Base-by-base conservation (phyloP, 805 yeast genomes). In the Candida yuanshanica region DNA sequence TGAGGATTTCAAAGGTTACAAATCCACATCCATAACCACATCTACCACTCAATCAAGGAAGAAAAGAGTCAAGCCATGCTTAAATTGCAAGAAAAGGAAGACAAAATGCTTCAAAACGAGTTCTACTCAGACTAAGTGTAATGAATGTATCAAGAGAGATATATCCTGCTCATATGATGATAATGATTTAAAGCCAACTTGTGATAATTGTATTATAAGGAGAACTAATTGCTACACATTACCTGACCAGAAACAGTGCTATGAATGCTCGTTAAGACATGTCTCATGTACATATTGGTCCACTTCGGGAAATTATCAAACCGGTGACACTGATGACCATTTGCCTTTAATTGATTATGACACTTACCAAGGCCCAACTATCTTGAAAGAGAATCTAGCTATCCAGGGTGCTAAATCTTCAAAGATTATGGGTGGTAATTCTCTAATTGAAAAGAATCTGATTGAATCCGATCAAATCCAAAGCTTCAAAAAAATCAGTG, bases 51-150 rank as follows among this genome's bases (percentile, higher is more conserved):
- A 26, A 33, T 21, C n/a, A 3, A 32, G 36, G n/a, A 16, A 38
- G 42, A 24, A 9, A 20, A 55, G 65, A 43, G 56, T 56, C 9
- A 56, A 64, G 21, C 70, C 70, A 5, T 66, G 70, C 41, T 55
- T 60, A 34, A 62, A 59, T 7, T 66, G 70, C 41, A 48, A 68
- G n/a, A 51, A 59, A 25, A 55, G 69, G 24, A 66, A 64, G 49
- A 60, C 62, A 0, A 56, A 59, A 43, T 63, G 68, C 33, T 44
- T 55, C n/a, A 47, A 62, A 2, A 52, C 53, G 3, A 54, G 48
- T 9, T 26, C 16, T 6, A 46, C 44, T 4, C 35, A 52, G 1
- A 32, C 39, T 13, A 44, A 46, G 9, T 63, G 68, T 40, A 33
- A 51, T 9, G 62, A 60, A 43, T 63, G 68, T 36, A 43, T 49